These are phyloP conservation scores for Aphanomyces cochlioides DNA, from an alignment of 352 stramenopile species.

Conservation along the genomic window DNA sequence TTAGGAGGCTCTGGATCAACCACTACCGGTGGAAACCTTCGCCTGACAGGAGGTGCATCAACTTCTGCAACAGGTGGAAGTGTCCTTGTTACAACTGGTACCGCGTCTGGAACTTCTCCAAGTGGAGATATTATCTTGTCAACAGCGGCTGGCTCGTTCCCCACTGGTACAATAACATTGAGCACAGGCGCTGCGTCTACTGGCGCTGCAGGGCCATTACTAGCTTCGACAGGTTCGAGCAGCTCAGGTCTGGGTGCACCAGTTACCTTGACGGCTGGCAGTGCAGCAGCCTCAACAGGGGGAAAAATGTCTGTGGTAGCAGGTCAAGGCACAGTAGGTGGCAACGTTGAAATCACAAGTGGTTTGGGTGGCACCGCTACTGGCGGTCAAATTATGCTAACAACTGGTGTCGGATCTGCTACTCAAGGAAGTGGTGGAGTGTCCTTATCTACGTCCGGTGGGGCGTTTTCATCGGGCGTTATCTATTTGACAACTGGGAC, in stretches of 20 bases:
- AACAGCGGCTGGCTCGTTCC: background rate
- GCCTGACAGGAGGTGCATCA: conserved; percentile 15
- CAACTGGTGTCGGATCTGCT: background rate
- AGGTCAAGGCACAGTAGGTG: conserved; percentile 17
- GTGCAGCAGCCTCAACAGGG: conserved; percentile 7
- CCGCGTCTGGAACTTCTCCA: background rate
- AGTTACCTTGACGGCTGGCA: conserved; percentile 3
- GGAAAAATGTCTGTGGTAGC: conserved; percentile 5
- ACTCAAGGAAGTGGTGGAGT: conserved; percentile 12
- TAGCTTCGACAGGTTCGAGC: background rate
- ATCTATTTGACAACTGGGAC: conserved; percentile 20
- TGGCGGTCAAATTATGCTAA: conserved; percentile 20
- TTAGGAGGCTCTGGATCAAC: conserved; percentile 9
- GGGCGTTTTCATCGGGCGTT: conserved; percentile 12
- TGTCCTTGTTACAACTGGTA: conserved; percentile 5
- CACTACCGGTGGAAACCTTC: conserved; percentile 12
- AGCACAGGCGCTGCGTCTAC: background rate
- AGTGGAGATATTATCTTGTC: conserved; percentile 22
- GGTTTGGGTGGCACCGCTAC: background rate
- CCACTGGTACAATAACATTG: conserved; percentile 14
- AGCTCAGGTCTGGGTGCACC: background rate
- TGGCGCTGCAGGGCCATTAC: conserved; percentile 8
- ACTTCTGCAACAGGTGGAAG: conserved; percentile 12
- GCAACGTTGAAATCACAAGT: conserved; percentile 19
- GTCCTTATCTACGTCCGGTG: conserved; percentile 14